Conservation (phyloP, 345 rosid species). For the Nephelium lappaceum region DNA sequence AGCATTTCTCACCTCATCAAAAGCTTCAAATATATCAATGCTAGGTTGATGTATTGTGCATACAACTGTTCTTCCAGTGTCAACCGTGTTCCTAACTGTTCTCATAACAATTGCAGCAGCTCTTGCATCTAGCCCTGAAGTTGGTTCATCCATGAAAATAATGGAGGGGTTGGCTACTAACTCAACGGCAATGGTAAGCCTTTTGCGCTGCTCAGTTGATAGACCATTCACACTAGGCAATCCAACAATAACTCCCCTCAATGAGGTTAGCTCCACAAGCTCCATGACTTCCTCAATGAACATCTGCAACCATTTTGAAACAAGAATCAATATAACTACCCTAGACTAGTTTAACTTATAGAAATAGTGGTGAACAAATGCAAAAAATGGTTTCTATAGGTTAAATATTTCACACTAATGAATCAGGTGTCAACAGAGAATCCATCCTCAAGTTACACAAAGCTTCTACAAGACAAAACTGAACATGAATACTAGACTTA, state of each 20-base stretch:
- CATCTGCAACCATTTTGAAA: slow-evolving; percentile 13
- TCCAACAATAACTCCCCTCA: slow-evolving; percentile 42
- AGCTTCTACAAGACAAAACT: no score
- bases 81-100: slow-evolving; percentile 54
- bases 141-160: slow-evolving; percentile 57
- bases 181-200: slow-evolving; percentile 56
- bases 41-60: slow-evolving; percentile 62
- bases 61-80: slow-evolving; percentile 54
- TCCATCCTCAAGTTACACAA: no score
- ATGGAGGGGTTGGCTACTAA: slow-evolving; percentile 54
- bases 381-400: no score
- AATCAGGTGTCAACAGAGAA: no score
- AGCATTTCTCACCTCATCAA: slow-evolving; percentile 45
- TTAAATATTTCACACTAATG: no score
- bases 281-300: slow-evolving; percentile 46
- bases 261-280: slow-evolving; percentile 40
- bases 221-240: slow-evolving; percentile 50
- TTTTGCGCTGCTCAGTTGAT: slow-evolving; percentile 51
- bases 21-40: slow-evolving; percentile 49
- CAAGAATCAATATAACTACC: not conserved
- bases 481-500: no score
- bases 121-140: slow-evolving; percentile 55
- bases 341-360: no score
- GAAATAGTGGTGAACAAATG: no score
- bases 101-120: slow-evolving; percentile 63